These are phyloP conservation scores for Taiozyma sp. DNA, from an alignment of 1,139 yeast genomes.

Conservation along the genomic window DNA sequence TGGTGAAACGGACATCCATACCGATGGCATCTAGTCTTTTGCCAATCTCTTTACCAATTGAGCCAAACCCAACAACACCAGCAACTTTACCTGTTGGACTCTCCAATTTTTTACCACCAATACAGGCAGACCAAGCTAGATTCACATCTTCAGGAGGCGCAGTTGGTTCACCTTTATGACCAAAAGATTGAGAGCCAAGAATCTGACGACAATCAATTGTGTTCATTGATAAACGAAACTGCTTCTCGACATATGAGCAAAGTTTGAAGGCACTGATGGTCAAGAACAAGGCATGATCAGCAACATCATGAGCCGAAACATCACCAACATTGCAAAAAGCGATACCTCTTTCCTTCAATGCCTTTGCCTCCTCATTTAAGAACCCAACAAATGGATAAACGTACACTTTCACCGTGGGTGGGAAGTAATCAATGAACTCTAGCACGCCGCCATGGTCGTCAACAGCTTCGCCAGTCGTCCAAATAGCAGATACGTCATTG, in stretches of 20 bases:
- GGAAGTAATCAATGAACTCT: constrained; percentile 44
- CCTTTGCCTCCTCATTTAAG: constrained; percentile 49
- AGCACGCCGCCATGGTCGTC: constrained; percentile 45
- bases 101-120: constrained; percentile 41
- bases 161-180: constrained; percentile 10
- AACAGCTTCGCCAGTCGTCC: constrained; percentile 63
- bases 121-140: constrained; percentile 32
- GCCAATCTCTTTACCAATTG: constrained; percentile 65
- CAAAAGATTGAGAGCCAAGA: constrained; percentile 24
- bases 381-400: constrained; percentile 68
- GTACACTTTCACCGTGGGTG: constrained; percentile 47
- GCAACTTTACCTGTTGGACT: constrained; percentile 57
- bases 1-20: constrained; percentile 61
- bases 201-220: constrained; percentile 39
- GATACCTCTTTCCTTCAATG: constrained; percentile 40
- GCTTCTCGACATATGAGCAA: constrained; percentile 45
- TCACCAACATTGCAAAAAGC: constrained; percentile 64
- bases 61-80: constrained; percentile 73
- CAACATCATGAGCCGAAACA: constrained; percentile 61
- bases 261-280: constrained; percentile 58
- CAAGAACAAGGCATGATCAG: constrained; percentile 63
- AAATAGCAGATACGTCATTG: constrained; percentile 49
- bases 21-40: constrained; percentile 51
- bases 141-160: constrained; percentile 9
- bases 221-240: constrained; percentile 34